Evolutionary conservation across 768 basidiomycete genomes (phyloP), one percentile per base, ranked within the genome.

Genomic region (Pleurotus tuoliensis): DNA sequence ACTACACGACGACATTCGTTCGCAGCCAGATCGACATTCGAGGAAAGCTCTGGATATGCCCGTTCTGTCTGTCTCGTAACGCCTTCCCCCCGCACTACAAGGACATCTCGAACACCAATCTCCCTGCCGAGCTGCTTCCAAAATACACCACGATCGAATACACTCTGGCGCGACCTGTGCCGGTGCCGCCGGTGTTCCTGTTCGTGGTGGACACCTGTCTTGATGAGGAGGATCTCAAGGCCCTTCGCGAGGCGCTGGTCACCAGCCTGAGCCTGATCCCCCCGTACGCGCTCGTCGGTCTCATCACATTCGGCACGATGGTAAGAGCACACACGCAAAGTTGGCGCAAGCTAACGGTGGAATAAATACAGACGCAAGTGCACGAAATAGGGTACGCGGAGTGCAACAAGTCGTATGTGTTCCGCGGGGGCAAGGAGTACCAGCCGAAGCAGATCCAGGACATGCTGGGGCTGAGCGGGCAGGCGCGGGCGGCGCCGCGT

Each of bases 111-210:
- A 90, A 89, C 73, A 95, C 91, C 62, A 98, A 98, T 73, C 82
- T 98, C 16, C 97, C 97, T 49, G 90, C 94, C 12, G 97, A 99
- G 70, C 82, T 99, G 27, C 73, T 98, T 39, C 94, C 96, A 67
- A 95, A 97, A 74, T 98, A 98, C 79, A 98, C 97, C 30, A 99
- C 97, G 6, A 97, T 99, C 73, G 97, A 99, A 74, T 99, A 99
- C 76, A 98, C 96, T n/a, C 88, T 98, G 46, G 80, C 89, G 20
- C 85, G 96, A 59, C 88, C 92, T 1, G 92, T 87, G 11, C 92
- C 88, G 65, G 88, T 96, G 45, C 95, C 96, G 3, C 96, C 97
- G 51, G 83, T 98, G 72, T 98, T 99, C 80, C 80, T 99, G 44
- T 97, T 94, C 69, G 94, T 98, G 53, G 87, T 99, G 47, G 96